Conservation (phyloP, 2,329 filamentous ascomycete species). For the Chaetomiaceae sp. region DNA sequence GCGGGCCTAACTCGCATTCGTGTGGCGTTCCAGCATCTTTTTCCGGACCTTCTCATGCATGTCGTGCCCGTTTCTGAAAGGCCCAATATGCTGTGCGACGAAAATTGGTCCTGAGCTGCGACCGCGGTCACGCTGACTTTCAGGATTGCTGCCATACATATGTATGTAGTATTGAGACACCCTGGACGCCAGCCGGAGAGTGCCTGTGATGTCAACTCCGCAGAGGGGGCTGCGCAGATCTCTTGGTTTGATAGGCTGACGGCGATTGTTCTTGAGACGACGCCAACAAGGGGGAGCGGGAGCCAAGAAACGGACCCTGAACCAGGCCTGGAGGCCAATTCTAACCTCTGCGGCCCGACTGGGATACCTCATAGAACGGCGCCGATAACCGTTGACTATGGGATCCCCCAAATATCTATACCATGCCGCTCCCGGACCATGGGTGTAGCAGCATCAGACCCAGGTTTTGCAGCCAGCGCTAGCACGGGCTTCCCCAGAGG, state of each 20-base stretch:
- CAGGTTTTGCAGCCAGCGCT: neutral
- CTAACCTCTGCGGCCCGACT: neutral
- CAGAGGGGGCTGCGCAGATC: slow-evolving; percentile 4
- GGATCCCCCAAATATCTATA: no score
- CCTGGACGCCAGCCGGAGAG: neutral
- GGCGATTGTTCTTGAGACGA: slow-evolving; percentile 9
- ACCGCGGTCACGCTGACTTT: no score
- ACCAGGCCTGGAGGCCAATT: no score
- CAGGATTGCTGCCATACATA: no score
- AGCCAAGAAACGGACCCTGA: slow-evolving; percentile 9
- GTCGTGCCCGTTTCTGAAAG: neutral
- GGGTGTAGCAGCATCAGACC: slow-evolving; percentile 3
- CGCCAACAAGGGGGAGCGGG: neutral
- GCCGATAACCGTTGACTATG: no score
- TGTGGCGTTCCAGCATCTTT: no score
- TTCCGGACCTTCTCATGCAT: no score
- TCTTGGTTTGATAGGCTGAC: slow-evolving; percentile 18
- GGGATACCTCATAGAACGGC: no score
- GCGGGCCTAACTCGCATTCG: no score
- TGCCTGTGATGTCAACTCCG: slow-evolving; percentile 20
- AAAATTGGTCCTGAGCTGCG: neutral
- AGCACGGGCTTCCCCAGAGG: neutral
- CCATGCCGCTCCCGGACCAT: slow-evolving; percentile 3
- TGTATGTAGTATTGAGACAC: no score
- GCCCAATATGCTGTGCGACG: no score